Evolutionary conservation across 2,329 filamentous ascomycete species (phyloP).

Genomic region (Clarireedia monteithiana): DNA sequence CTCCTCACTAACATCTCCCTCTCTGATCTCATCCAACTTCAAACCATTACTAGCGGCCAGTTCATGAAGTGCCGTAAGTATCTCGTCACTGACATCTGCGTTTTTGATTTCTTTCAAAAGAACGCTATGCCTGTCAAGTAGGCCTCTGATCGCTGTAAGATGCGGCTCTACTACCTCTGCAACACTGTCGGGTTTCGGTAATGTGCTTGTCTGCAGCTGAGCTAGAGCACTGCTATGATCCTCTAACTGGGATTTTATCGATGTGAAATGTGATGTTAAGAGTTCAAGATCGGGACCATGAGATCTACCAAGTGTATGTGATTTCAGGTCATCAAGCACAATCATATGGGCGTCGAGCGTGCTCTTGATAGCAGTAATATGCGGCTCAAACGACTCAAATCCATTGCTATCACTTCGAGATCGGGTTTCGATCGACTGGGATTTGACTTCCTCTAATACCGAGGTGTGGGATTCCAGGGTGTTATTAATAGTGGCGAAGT

Average conservation of each 20-base stretch:
- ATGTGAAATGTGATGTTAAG: neutral
- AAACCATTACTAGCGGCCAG: constrained; percentile 15
- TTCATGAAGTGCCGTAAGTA: constrained; percentile 26
- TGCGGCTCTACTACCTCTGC: neutral
- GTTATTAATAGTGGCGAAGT: neutral
- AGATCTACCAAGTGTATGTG: neutral
- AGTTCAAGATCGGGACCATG: neutral
- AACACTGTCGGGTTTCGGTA: neutral
- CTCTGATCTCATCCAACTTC: constrained; percentile 20
- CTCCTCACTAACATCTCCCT: constrained; percentile 26
- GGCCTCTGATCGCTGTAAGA: constrained; percentile 13
- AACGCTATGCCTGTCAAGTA: constrained; percentile 11
- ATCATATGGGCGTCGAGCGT: constrained; percentile 16
- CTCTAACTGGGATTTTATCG: neutral
- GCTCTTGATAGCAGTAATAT: constrained; percentile 18
- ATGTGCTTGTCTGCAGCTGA: neutral
- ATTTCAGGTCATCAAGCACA: constrained; percentile 15
- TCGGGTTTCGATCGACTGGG: neutral
- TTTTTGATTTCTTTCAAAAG: constrained; percentile 26
- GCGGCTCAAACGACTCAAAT: constrained; percentile 13
- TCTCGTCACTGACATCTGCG: constrained; percentile 26
- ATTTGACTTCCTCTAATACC: constrained; percentile 5
- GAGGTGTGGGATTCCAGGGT: constrained; percentile 3
- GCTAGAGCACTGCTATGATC: neutral
- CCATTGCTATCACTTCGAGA: neutral